These are phyloP conservation scores for Kwoniella dejecticola DNA, from an alignment of 768 basidiomycete genomes.

Conservation along the genomic window DNA sequence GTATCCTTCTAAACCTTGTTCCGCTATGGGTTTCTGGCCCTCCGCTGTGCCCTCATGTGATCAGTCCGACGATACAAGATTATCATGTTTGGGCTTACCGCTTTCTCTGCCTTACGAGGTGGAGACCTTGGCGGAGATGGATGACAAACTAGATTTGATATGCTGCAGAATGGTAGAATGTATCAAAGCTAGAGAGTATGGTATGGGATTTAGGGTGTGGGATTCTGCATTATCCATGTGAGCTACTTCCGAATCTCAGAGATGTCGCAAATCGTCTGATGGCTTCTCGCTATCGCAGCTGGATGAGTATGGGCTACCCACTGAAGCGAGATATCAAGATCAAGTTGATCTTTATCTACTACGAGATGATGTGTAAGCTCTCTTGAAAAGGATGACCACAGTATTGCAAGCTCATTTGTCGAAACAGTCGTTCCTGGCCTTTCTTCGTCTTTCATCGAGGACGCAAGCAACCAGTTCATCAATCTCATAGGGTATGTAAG, in stretches of 20 bases:
- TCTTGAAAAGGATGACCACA: too few species aligned
- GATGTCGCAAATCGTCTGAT: neutral
- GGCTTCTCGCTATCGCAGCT: conserved; percentile 59
- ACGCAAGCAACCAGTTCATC: conserved; percentile 74
- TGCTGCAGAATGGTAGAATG: conserved; percentile 68
- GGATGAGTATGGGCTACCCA: conserved; percentile 81
- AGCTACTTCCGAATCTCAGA: neutral
- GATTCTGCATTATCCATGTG: conserved; percentile 43
- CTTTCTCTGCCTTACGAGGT: conserved; percentile 69
- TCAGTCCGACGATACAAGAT: conserved; percentile 42
- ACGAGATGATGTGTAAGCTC: conserved; percentile 61
- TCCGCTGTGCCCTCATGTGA: conserved; percentile 7
- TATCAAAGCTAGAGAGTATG: conserved; percentile 77
- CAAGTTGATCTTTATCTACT: conserved; percentile 74
- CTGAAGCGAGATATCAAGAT: conserved; percentile 78
- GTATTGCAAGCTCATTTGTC: too few species aligned
- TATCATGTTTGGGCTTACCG: conserved; percentile 49
- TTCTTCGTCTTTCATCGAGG: conserved; percentile 62
- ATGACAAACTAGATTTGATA: conserved; percentile 74
- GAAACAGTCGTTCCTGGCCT: conserved; percentile 47
- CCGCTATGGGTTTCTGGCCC: conserved; percentile 19
- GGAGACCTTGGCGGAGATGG: conserved; percentile 74
- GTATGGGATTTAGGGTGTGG: conserved; percentile 77
- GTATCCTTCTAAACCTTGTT: conserved; percentile 5
- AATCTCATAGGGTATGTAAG: conserved; percentile 70